Percentiles rank a stretch among this genome's conserved stretches.
Evolutionary conservation across 805 yeast genomes (phyloP).

Genomic region (Citeromyces matritensis): DNA sequence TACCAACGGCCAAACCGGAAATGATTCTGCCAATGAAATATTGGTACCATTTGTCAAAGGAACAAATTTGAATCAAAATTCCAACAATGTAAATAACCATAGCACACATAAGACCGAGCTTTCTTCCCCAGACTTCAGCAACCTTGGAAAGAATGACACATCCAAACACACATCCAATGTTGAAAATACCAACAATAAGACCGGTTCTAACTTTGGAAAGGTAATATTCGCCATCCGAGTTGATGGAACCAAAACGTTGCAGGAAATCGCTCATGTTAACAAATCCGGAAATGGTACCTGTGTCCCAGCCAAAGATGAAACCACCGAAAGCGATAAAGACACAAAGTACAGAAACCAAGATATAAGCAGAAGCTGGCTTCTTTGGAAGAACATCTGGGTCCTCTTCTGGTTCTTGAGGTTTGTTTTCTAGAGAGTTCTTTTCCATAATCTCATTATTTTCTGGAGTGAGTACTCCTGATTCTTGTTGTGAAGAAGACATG

Average conservation of each 20-base stretch:
- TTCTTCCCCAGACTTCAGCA: conserved; percentile 50
- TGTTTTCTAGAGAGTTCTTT: too few species aligned
- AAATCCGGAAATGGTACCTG: conserved; percentile 66
- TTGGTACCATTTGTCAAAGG: conserved; percentile 44
- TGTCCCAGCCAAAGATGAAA: conserved; percentile 66
- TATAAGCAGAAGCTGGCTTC: conserved; percentile 10
- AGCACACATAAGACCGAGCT: conserved; percentile 34
- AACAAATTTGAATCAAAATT: conserved; percentile 41
- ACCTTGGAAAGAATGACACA: conserved; percentile 41
- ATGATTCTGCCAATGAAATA: conserved; percentile 46
- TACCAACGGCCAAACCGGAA: conserved; percentile 41
- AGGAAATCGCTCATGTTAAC: conserved; percentile 47
- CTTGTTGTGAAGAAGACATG: too few species aligned
- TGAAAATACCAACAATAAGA: conserved; percentile 54
- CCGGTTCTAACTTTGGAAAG: conserved; percentile 44
- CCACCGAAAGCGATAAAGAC: conserved; percentile 59
- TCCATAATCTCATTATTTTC: too few species aligned
- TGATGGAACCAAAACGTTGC: conserved; percentile 31
- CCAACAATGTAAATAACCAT: conserved; percentile 48
- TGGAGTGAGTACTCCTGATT: too few species aligned
- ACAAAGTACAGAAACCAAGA: conserved; percentile 21
- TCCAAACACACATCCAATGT: conserved; percentile 63
- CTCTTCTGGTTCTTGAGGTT: too few species aligned
- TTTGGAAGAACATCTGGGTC: conserved; percentile 5
- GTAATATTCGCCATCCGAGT: conserved; percentile 21